Percentiles rank a stretch among this genome's conserved stretches.
Evolutionary conservation across 768 basidiomycete genomes (phyloP).

Genomic region (Leccinum longicurvipes): DNA sequence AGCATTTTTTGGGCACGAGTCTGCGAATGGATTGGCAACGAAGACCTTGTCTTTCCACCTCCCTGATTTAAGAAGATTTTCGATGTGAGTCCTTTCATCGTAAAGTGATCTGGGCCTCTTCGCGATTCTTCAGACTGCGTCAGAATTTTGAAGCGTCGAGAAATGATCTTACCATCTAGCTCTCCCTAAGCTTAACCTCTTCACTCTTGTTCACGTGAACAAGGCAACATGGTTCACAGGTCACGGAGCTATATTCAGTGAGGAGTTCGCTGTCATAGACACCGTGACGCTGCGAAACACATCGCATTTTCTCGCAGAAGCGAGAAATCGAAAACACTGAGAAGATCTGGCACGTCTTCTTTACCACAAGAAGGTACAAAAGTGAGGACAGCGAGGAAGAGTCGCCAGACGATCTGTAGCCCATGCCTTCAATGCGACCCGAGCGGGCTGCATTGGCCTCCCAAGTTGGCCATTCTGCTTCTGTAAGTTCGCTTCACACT

Average conservation of each 20-base stretch:
- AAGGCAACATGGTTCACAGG: slow-evolving; percentile 34
- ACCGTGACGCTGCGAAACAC: too few relatives aligned
- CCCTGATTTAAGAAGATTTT: too few relatives aligned
- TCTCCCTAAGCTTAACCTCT: slow-evolving; percentile 29
- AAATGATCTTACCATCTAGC: slow-evolving; percentile 31
- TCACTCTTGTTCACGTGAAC: slow-evolving; percentile 37
- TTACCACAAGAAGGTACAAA: slow-evolving; percentile 75
- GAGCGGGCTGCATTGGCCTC: slow-evolving; percentile 11
- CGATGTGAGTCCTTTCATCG: slow-evolving; percentile 62
- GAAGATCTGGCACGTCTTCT: slow-evolving; percentile 59
- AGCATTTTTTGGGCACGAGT: too few relatives aligned
- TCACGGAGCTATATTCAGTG: slow-evolving; percentile 48
- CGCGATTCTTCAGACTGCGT: slow-evolving; percentile 46
- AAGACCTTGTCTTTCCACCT: too few relatives aligned
- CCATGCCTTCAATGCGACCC: slow-evolving; percentile 44
- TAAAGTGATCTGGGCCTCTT: slow-evolving; percentile 52
- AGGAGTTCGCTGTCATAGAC: slow-evolving; percentile 59
- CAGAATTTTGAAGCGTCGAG: neutral
- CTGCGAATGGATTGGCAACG: too few relatives aligned
- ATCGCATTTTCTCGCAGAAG: slow-evolving; percentile 49
- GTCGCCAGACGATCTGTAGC: slow-evolving; percentile 36
- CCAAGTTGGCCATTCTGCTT: slow-evolving; percentile 25
- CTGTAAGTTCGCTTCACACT: slow-evolving; percentile 24
- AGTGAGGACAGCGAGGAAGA: too few relatives aligned
- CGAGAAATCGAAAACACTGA: slow-evolving; percentile 70